These are phyloP conservation scores for Calocera viscosa DNA, from an alignment of 768 basidiomycete genomes.

Conservation along the genomic window DNA sequence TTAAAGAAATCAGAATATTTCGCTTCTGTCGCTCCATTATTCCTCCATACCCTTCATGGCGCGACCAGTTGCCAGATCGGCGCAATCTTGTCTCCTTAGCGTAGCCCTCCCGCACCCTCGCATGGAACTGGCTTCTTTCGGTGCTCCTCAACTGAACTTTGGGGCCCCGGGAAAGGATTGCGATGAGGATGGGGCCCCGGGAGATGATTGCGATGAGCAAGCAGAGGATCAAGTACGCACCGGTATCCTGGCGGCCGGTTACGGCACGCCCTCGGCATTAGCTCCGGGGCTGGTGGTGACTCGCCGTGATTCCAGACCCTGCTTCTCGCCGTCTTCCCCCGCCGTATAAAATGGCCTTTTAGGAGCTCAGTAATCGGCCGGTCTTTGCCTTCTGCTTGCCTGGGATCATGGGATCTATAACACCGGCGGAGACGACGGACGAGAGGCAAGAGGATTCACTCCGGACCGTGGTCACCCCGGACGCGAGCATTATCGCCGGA, in stretches of 20 bases:
- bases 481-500: neutral
- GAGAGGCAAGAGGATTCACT: neutral
- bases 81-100: neutral
- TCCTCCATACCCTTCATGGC: neutral
- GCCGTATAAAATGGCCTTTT: neutral
- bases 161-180: neutral
- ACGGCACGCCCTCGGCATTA: neutral
- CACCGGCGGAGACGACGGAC: neutral
- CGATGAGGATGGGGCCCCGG: neutral
- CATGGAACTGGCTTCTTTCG: no score
- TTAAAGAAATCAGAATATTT: neutral
- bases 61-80: neutral
- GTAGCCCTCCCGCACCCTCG: no score
- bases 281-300: no score
- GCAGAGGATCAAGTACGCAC: neutral
- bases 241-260: neutral
- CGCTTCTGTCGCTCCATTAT: neutral
- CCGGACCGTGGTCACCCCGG: neutral
- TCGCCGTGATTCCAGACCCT: neutral
- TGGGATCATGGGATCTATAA: neutral
- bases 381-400: neutral
- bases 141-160: no score
- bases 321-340: neutral
- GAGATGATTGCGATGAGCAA: neutral
- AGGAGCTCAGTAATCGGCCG: neutral